Base-by-base conservation (phyloP, 768 basidiomycete species). In the Agrocybe praecox region DNA sequence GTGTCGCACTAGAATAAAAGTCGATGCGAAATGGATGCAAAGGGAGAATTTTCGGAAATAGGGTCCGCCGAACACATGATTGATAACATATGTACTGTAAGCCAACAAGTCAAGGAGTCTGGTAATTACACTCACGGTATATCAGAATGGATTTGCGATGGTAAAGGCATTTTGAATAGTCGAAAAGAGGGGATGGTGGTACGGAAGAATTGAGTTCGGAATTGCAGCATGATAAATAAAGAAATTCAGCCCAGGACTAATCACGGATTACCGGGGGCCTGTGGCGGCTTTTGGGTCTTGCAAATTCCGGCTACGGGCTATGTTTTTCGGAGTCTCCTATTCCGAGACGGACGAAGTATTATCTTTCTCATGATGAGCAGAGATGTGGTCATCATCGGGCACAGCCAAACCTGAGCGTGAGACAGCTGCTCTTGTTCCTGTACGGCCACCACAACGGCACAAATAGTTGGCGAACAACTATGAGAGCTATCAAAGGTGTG, bases 401-500 rank as follows among this genome's bases (percentile, higher is more conserved):
- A 29, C 5, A 29, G 9, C 26, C 9, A 29, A 29, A 9, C 26
- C 24, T 24, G 22, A 48, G 47, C 29, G 49, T 18, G 59, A 60
- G 62, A 56, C 56, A 60, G 29, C 36, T 19, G 32, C 42, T 49
- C 49, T 63, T 65, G 56, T 48, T 58, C 42, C 58, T 49, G 57
- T 60, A 62, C 58, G 43, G 15, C 51, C 46, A 24, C 57, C 22
- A 50, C 46, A 46, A 34, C 53, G 52, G 52, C 42, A 15, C 33
- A 24, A 29, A 33, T 8, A 36, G 45, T 33, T 34, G 45, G 55
- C 36, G 14, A 12, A 14, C 36, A 40, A 40, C 36, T 14, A 88
- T 88, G 86, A 83, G 82, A 60, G 86, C 87, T 33, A 83, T 87
- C 63, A 85, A 83, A 77, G 84, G 87, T 81, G 53, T 24, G 76